Base-by-base conservation (phyloP, 495 filamentous ascomycete genomes). In the Usnea hakonensis region DNA sequence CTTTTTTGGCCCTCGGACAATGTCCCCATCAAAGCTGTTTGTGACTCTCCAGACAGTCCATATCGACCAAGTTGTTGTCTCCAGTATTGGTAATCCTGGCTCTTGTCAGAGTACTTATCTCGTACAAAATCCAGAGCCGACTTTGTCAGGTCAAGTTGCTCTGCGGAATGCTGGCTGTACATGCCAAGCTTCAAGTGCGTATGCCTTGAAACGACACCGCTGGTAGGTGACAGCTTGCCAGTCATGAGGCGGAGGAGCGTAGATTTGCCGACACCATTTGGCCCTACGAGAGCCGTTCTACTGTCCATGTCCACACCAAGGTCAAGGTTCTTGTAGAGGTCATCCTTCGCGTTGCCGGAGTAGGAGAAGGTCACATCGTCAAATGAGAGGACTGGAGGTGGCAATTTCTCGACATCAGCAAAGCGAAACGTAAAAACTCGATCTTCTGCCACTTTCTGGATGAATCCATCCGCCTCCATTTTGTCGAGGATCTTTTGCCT, bases 231-330 rank as follows among this genome's bases (percentile, higher is more conserved):
- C 44, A 99, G 83, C 79, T 93, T 91, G 75, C 91, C 92, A 32
- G 95, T 99, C 90, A 99, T 97, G 61, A 99, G 83, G 70, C 90
- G 89, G 37, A 99, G 86, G 37, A 99, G 83, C 16, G 94, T 99
- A n/a, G 95, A 97, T 79, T 99, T 99, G 71, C 94, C 94, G 58
- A 99, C 94, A 90, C 94, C 94, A 77, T 99, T 99, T 71, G 94
- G 94, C 46, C 94, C 94, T 69, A 99, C 94, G 55, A 99, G 86
- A 23, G 94, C 95, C 30, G 94, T 94, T 73, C 94, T 89, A 61
- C 90, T 95, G 77, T 99, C 94, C 94, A 99, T 99, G 75, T 99
- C 94, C 61, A 99, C 92, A 83, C 94, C 94, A 67, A 99, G 87
- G 75, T 99, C 94, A 40, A 99, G 84, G 77, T 95, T 83, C 74